Conservation (phyloP, 306 rosid species). For the Fagus crenata region DNA sequence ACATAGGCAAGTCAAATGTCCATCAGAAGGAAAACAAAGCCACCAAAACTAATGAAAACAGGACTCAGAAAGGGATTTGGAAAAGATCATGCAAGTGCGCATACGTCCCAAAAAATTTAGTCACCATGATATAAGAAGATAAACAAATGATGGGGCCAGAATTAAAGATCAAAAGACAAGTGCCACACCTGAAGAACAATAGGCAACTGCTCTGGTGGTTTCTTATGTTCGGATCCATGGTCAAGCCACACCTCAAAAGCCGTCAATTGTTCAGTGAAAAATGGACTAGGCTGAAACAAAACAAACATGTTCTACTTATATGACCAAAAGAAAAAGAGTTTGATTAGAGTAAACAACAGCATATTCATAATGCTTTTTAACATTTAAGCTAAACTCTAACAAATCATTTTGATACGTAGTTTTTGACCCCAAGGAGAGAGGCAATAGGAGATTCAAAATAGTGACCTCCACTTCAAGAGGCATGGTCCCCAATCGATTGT, state of each 20-base stretch:
- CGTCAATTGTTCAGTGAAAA: conserved; percentile 91
- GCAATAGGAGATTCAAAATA: too few relatives aligned
- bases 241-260: conserved; percentile 99
- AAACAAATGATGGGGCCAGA: conserved; percentile 18
- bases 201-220: conserved; percentile 98
- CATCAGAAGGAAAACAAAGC: conserved; percentile 22
- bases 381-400: neutral
- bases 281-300: conserved; percentile 80
- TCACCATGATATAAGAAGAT: conserved; percentile 10
- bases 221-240: conserved; percentile 96
- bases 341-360: neutral
- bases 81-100: conserved; percentile 27
- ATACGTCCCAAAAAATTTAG: conserved; percentile 29
- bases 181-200: conserved; percentile 91
- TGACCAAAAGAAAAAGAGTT: neutral
- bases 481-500: too few relatives aligned
- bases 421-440: too few relatives aligned
- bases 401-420: neutral
- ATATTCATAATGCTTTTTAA: neutral
- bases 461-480: too few relatives aligned
- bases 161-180: conserved; percentile 21
- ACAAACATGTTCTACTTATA: neutral
- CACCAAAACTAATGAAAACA: conserved; percentile 25
- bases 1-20: conserved; percentile 6
- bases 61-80: conserved; percentile 12